Base-by-base conservation (phyloP, 306 rosid genomes). In the Dalbergia oliveri region DNA sequence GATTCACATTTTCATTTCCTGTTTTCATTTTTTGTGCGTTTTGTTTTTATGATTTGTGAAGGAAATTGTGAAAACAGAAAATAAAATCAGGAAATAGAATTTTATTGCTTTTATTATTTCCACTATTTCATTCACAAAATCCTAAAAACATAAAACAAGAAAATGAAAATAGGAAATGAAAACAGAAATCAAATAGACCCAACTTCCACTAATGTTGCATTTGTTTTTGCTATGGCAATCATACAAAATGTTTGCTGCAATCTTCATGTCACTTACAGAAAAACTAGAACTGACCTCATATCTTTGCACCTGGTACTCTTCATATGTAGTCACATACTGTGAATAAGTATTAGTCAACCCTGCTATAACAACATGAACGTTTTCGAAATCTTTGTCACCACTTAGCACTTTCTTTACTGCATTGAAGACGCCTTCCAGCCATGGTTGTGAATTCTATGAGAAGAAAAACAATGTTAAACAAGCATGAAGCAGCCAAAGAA, bases 381-480 rank as follows among this genome's bases (percentile, higher is more conserved):
- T 71, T 56, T 76, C 80, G 56, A 86, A 87, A 23, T 81, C 89
- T 59, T 84, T 86, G 60, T 64, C 75, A 60, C 66, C 73, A 19
- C 83, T 84, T 37, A 94, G 90, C 73, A 82, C 90, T 0, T 84
- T 76, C 88, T 78, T 91, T 82, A 94, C 97, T 58, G 97, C 94
- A 85, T 94, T 92, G 97, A 39, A 94, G 97, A 44, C 90, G 97
- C 87, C 97, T 88, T 37, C 98, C 97, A 64, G 98, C 98, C 98
- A 94, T 94, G 71, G 97, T 91, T 13, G 98, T 84, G 83, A 94
- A 90, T 78, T 94, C 98, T 94, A 88, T 59, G 73, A 43, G 72
- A 58, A 80, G 66, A 62, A 68, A 70, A 51, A 73, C 35, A 72
- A 50, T 59, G 31, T 41, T 26, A 66, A 59, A 41, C 64, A 49